These are phyloP conservation scores for Mrakia hoshinonis DNA, from an alignment of 768 basidiomycete species.

Conservation along the genomic window DNA sequence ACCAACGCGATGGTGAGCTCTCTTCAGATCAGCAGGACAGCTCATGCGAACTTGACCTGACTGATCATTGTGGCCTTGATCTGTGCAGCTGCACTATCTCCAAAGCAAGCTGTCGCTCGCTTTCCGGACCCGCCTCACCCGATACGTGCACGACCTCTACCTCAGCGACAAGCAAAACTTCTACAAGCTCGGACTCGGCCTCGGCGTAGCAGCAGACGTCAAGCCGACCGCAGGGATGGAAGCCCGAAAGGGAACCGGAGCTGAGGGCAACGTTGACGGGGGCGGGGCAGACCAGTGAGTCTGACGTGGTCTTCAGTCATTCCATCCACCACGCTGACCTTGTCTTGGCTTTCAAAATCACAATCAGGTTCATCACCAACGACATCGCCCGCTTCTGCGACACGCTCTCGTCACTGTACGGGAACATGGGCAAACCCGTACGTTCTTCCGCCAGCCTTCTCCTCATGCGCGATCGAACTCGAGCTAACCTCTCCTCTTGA, in stretches of 20 bases:
- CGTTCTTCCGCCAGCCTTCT: slow-evolving; percentile 33
- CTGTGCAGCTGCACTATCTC: slow-evolving; percentile 68
- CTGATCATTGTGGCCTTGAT: neutral
- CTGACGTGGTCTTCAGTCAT: too few species aligned
- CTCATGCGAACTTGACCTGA: neutral
- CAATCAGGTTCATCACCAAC: slow-evolving; percentile 55
- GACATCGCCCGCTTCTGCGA: slow-evolving; percentile 86
- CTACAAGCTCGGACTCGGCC: slow-evolving; percentile 42
- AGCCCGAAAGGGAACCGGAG: slow-evolving; percentile 32
- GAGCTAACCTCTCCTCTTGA: neutral
- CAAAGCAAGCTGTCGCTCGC: slow-evolving; percentile 76
- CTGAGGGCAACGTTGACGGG: neutral
- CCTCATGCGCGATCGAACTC: neutral
- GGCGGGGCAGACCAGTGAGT: slow-evolving; percentile 28
- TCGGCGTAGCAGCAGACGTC: slow-evolving; percentile 32
- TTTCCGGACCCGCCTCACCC: slow-evolving; percentile 74
- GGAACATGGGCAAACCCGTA: slow-evolving; percentile 78
- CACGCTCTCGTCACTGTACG: slow-evolving; percentile 74
- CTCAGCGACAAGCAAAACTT: slow-evolving; percentile 47
- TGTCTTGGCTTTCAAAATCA: slow-evolving; percentile 1
- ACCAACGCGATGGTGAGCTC: slow-evolving; percentile 79
- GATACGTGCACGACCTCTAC: slow-evolving; percentile 87
- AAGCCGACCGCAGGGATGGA: slow-evolving; percentile 13
- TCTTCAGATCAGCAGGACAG: neutral
- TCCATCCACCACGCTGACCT: neutral